phyloP scores from a whole-genome alignment of 2,329 filamentous ascomycete species.

The Botrytis aclada region DNA sequence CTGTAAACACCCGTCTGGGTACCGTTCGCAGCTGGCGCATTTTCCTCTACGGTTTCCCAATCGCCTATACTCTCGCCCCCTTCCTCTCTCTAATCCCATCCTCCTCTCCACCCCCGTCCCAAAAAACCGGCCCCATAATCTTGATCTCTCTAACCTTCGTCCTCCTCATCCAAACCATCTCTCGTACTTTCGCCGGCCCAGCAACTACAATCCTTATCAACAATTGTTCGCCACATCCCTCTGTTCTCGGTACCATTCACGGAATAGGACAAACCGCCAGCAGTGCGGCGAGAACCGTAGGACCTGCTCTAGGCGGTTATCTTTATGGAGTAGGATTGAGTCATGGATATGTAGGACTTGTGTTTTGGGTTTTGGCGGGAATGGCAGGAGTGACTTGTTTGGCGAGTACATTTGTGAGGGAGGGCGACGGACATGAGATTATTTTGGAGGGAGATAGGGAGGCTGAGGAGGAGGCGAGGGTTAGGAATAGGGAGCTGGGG shows the following conservation, averaged over 20 bases:
- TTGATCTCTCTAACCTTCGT: conserved; percentile 31
- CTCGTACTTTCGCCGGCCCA: conserved; percentile 55
- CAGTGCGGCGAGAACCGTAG: conserved; percentile 57
- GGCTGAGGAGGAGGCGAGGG: conserved; percentile 36
- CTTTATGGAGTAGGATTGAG: conserved; percentile 58
- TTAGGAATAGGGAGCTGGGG: conserved; percentile 26
- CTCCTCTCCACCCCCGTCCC: conserved; percentile 30
- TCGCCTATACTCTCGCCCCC: conserved; percentile 67
- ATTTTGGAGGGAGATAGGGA: conserved; percentile 60
- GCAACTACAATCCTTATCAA: conserved; percentile 41
- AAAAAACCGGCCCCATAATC: conserved; percentile 33
- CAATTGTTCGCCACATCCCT: conserved; percentile 58
- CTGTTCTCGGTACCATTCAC: conserved; percentile 56
- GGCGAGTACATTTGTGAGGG: conserved; percentile 54
- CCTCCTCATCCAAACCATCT: conserved; percentile 66
- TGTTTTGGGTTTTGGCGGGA: conserved; percentile 45
- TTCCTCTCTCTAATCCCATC: conserved; percentile 66
- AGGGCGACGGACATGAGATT: conserved; percentile 64
- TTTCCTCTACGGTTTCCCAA: conserved; percentile 67
- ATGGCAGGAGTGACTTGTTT: conserved; percentile 50
- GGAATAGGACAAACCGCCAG: conserved; percentile 57
- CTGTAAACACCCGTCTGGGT: conserved; percentile 62
- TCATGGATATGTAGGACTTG: conserved; percentile 51
- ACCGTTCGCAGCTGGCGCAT: conserved; percentile 64
- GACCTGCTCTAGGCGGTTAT: conserved; percentile 58